Evolutionary conservation across 805 yeast species (phyloP), one percentile per base, ranked within the genome.

Genomic region (Saturnispora diversa): DNA sequence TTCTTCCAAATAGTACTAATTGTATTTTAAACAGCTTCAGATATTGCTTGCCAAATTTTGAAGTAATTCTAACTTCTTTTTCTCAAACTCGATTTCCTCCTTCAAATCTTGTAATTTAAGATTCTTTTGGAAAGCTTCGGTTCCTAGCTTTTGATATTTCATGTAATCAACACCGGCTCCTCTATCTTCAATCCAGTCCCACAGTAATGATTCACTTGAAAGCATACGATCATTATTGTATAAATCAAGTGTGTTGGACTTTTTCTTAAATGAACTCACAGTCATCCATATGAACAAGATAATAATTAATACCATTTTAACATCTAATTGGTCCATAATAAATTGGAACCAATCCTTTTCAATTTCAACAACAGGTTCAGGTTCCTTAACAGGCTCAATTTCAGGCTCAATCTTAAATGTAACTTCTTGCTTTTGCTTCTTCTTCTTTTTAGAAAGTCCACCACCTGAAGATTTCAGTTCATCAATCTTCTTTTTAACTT

Each of bases 181-280:
- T 13, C 47, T 44, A n/a, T 41, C 29, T 24, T 63, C 61, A 39
- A 84, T 66, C 94, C 94, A 84, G 34, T 74, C 69, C 92, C 92
- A 84, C 32, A 84, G 53, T 19, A 70, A 69, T 13, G 69, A 65
- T 57, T 84, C 87, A 44, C 76, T 72, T 41, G 66, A 64, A 44
- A 63, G 50, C 50, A 45, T 61, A 43, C 44, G 62, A 38, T n/a
- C 73, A 13, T 35, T 35, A n/a, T 31, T 23, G 15, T 46, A 46
- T 17, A 44, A 9, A 16, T 35, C 46, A 17, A 32, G 39, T n/a
- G 38, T 42, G n/a, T 12, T 27, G 13, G 34, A 19, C n/a, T 24
- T 21, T 12, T 17, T 22, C 13, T 28, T 20, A 9, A 39, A 21
- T 33, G 45, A 48, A 38, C 49, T 56, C 39, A 54, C 43, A 5